Base-by-base conservation (phyloP, 2,329 filamentous ascomycete species). In the Talaromyces piceae region DNA sequence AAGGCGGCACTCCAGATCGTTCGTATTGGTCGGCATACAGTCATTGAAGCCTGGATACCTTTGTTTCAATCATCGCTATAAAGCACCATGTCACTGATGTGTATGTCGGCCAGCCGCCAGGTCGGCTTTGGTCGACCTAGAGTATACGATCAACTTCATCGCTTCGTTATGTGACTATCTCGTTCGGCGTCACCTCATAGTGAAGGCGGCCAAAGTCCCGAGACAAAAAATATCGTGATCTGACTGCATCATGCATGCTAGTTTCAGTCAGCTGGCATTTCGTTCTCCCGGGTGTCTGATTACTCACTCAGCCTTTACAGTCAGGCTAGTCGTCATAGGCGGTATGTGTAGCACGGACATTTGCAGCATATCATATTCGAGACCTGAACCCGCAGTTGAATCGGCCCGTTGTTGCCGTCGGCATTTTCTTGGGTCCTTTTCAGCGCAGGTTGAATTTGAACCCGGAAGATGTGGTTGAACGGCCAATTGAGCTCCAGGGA, bases 191-290 rank as follows among this genome's bases (percentile, higher is more conserved):
- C 20, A 43, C 39, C 22, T n/a, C n/a, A 5, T 7, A 6, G 23
- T 43, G 23, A 22, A 43, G 11, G 39, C 22, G 39, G 39, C 39
- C 25, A 22, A 43, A 25, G 23, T 18, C 20, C 4, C 13, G 25
- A 23, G 12, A 5, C 5, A 37, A 28, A 37, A 37, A 37, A 37
- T 18, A 12, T 22, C 23, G 13, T 43, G 39, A 1, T 43, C 39
- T 43, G 39, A 43, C 39, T 43, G 39, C 39, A 43, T 43, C 13
- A 16, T 43, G 39, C 39, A 43, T n/a, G 13, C 23, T 43, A 43
- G 33, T 43, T 5, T 43, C 11, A 43, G 20, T 43, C 39, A 43
- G 39, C 39, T 43, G 20, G 22, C 13, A 23, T 23, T 43, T 22
- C 39, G 23, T 26, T 43, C 13, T 43, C 22, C 20, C 20, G 18